A percentile compares a stretch with the other conserved stretches of the same genome.
phyloP scores from a whole-genome alignment of 1,139 yeast genomes.

The Zygoascus meyerae region DNA sequence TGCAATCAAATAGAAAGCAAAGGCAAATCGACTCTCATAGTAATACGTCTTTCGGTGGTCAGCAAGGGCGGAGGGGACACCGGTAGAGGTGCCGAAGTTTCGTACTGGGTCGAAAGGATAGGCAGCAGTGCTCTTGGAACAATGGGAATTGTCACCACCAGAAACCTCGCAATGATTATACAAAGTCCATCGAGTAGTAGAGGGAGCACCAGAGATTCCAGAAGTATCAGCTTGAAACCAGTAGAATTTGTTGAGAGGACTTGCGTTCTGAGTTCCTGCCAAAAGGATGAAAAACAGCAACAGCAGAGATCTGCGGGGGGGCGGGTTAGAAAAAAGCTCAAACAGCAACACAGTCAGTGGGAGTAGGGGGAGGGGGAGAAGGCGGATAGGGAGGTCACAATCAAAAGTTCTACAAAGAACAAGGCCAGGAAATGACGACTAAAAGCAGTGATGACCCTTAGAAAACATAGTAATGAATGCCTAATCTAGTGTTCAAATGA shows the following conservation, averaged over 20 bases:
- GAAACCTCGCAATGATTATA: conserved; percentile 53
- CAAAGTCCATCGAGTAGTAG: conserved; percentile 62
- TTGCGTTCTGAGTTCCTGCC: conserved; percentile 49
- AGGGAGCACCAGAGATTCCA: conserved; percentile 45
- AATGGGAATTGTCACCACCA: conserved; percentile 38
- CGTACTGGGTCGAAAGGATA: conserved; percentile 61
- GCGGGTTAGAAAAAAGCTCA: background rate
- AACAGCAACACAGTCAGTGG: background rate
- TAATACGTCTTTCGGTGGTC: conserved; percentile 46
- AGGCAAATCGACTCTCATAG: conserved; percentile 61
- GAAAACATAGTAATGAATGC: too few relatives aligned
- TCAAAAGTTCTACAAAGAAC: background rate
- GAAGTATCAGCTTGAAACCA: conserved; percentile 68
- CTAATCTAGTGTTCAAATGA: too few relatives aligned
- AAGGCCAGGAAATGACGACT: background rate
- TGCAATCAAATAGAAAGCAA: conserved; percentile 60
- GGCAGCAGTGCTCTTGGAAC: conserved; percentile 49
- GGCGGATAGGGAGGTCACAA: background rate
- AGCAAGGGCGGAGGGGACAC: conserved; percentile 47
- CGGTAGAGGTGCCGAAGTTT: conserved; percentile 44
- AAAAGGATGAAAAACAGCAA: conserved; percentile 57
- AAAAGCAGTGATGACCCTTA: too few relatives aligned
- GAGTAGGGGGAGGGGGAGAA: too few relatives aligned
- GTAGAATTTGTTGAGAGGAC: conserved; percentile 53
- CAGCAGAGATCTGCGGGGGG: conserved; percentile 39